Percentiles rank a stretch among this genome's conserved stretches.
Evolutionary conservation across 2,329 filamentous ascomycete genomes (phyloP).

Genomic region (Parastagonospora nodorum): DNA sequence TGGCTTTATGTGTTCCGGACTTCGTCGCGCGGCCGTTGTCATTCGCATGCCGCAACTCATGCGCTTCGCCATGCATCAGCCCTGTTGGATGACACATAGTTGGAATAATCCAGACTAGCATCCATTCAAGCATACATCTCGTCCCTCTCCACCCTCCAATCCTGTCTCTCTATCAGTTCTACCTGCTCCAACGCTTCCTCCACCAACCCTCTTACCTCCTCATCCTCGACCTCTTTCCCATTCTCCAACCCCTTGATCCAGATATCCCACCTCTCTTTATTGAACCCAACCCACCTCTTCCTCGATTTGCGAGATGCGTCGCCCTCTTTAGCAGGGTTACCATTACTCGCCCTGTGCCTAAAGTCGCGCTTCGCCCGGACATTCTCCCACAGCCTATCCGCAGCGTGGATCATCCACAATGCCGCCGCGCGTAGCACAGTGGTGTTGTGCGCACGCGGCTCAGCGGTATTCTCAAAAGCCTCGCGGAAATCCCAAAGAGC

Average conservation of each 20-base stretch:
- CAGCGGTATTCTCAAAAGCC: not conserved
- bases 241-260: not conserved
- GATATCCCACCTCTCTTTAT: not conserved
- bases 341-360: conserved; percentile 1
- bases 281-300: conserved; percentile 1
- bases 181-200: not conserved
- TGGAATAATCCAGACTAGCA: too few relatives aligned
- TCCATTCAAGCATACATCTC: not conserved
- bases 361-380: not conserved
- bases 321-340: conserved; percentile 1
- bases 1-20: too few relatives aligned
- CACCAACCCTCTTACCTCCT: not conserved
- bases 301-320: not conserved
- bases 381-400: conserved; percentile 1
- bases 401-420: conserved; percentile 2
- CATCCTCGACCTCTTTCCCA: not conserved
- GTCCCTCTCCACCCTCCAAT: not conserved
- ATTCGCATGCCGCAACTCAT: too few relatives aligned
- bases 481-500: not conserved
- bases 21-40: too few relatives aligned
- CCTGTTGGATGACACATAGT: too few relatives aligned
- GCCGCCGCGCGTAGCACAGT: not conserved
- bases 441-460: not conserved
- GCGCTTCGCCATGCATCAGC: too few relatives aligned
- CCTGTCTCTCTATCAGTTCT: not conserved